Percentiles rank a stretch among this genome's conserved stretches.
Evolutionary conservation across 306 rosid genomes (phyloP).

Genomic region (Rosa lucieae): DNA sequence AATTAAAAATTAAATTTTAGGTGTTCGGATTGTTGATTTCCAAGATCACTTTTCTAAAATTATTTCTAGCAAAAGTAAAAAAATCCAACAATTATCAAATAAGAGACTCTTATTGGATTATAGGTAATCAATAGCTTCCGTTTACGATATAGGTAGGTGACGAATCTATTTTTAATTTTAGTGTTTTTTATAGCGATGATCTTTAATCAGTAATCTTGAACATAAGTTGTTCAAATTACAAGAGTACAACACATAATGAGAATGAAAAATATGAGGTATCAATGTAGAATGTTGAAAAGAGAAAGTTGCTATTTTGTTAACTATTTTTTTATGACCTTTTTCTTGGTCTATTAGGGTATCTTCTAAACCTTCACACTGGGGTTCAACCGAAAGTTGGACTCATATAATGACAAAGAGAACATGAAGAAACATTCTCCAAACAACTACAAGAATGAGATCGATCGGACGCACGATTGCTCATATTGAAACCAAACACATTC

Average conservation of each 20-base stretch:
- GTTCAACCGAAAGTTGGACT: slow-evolving; percentile 45
- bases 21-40: neutral
- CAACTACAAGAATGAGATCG: slow-evolving; percentile 12
- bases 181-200: no score
- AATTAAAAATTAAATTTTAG: neutral
- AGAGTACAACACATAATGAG: neutral
- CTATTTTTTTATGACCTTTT: neutral
- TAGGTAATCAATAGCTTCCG: neutral
- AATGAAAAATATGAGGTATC: neutral
- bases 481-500: neutral
- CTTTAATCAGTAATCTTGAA: no score
- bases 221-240: neutral
- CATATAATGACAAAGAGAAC: neutral
- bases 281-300: neutral
- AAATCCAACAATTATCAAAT: neutral
- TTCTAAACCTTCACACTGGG: slow-evolving; percentile 34
- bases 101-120: neutral
- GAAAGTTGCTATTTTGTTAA: neutral
- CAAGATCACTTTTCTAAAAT: neutral
- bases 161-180: no score
- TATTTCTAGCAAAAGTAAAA: neutral
- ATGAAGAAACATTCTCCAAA: slow-evolving; percentile 14
- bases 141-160: neutral
- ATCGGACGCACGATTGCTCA: neutral
- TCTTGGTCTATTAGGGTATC: slow-evolving; percentile 28